Percentiles rank a stretch among this genome's conserved stretches.
Evolutionary conservation across 2,329 filamentous ascomycete genomes (phyloP).

Genomic region (Microcera coccophila): DNA sequence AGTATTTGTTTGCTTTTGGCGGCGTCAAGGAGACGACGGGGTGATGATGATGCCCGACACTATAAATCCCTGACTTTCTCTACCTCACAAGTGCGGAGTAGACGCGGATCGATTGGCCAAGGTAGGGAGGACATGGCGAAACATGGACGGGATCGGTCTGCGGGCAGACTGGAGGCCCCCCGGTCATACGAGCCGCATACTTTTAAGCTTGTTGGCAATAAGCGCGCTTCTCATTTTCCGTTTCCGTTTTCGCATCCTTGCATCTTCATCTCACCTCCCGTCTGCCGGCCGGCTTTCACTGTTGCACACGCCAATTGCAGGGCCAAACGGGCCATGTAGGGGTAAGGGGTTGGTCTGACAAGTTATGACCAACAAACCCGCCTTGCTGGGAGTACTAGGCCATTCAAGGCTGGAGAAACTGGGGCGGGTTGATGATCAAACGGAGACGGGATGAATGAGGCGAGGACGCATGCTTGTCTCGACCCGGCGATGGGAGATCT

Average conservation of each 20-base stretch:
- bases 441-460: no score
- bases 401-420: no score
- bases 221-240: no score
- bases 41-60: no score
- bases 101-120: not conserved
- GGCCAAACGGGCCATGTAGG: not conserved
- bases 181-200: not conserved
- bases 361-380: not conserved
- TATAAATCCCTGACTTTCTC: no score
- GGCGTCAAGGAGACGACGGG: not conserved
- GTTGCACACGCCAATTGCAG: not conserved
- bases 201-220: not conserved
- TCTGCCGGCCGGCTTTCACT: no score
- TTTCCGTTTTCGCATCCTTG: no score
- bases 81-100: not conserved
- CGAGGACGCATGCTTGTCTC: no score
- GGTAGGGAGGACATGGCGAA: not conserved
- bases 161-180: not conserved
- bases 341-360: not conserved
- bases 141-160: not conserved
- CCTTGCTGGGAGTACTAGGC: no score
- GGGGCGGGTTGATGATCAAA: no score
- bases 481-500: no score
- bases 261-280: no score
- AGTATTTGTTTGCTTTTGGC: not conserved